A percentile compares a stretch with the other conserved stretches of the same genome.
Evolutionary conservation across 257 asterid genomes (phyloP).

Genomic region (Paulownia fortunei): DNA sequence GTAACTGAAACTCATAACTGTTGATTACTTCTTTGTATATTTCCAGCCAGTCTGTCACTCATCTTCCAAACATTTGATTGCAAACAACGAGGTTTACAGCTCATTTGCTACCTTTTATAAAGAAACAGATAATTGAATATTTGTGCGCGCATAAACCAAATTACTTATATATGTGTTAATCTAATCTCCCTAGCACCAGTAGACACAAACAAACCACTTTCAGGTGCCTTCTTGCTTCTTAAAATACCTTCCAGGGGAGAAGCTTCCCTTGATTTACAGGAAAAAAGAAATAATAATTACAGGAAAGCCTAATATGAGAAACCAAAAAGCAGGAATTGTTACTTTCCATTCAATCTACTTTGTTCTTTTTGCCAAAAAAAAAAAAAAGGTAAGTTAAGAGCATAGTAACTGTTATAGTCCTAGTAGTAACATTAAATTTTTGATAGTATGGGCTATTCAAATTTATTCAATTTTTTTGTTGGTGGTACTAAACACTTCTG

Average conservation of each 20-base stretch:
- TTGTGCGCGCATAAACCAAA: not conserved
- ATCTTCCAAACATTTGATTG: not conserved
- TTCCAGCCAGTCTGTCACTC: not conserved
- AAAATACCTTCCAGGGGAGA: slow-evolving; percentile 2
- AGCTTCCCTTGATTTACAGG: not conserved
- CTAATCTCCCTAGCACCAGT: slow-evolving; percentile 1
- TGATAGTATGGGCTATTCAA: not conserved
- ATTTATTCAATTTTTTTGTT: not conserved
- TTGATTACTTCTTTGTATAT: no score
- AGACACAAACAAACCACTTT: not conserved
- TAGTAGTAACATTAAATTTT: not conserved
- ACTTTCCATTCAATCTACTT: not conserved
- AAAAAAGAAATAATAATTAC: not conserved
- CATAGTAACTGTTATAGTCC: not conserved
- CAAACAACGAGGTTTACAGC: not conserved
- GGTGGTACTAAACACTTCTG: not conserved
- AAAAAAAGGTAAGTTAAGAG: not conserved
- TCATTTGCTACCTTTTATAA: not conserved
- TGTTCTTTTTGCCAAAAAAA: not conserved
- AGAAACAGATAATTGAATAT: not conserved
- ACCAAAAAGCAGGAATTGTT: not conserved
- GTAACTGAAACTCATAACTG: no score
- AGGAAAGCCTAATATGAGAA: not conserved
- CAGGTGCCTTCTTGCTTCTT: not conserved
- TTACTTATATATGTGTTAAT: not conserved